Percentiles rank a stretch among this genome's conserved stretches.
Conservation (phyloP, 2,329 filamentous ascomycete genomes). For the Alternaria sp. region DNA sequence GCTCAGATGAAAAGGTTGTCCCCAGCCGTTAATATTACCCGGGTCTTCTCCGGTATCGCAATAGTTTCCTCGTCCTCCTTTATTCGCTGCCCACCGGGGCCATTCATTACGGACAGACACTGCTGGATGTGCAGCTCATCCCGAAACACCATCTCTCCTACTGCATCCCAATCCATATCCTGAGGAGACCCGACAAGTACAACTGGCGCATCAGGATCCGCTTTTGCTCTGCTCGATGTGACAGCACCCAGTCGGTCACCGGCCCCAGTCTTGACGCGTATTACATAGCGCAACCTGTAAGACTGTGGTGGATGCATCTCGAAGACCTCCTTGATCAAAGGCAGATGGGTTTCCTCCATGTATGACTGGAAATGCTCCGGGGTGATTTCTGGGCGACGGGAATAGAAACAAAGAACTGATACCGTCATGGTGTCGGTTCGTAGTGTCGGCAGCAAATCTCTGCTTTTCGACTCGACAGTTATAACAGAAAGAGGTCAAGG, state of each 20-base stretch:
- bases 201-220: conserved; percentile 20
- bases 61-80: conserved; percentile 32
- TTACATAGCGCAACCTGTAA: conserved; percentile 18
- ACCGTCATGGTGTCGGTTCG: conserved; percentile 14
- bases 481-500: neutral
- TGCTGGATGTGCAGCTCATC: conserved; percentile 35
- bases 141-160: conserved; percentile 27
- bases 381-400: conserved; percentile 24
- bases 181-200: conserved; percentile 25
- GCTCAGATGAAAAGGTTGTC: neutral
- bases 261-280: conserved; percentile 21
- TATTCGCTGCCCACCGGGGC: conserved; percentile 17
- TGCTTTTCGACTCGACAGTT: neutral
- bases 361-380: conserved; percentile 22
- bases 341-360: conserved; percentile 23
- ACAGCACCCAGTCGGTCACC: conserved; percentile 26
- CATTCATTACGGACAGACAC: conserved; percentile 22
- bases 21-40: conserved; percentile 21
- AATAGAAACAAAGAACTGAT: conserved; percentile 22
- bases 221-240: conserved; percentile 15
- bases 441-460: neutral
- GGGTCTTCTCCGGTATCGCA: conserved; percentile 16
- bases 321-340: conserved; percentile 26
- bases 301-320: conserved; percentile 11
- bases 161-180: conserved; percentile 27